phyloP scores from a whole-genome alignment of 2,329 filamentous ascomycete species.

The Colletotrichum sp. region DNA sequence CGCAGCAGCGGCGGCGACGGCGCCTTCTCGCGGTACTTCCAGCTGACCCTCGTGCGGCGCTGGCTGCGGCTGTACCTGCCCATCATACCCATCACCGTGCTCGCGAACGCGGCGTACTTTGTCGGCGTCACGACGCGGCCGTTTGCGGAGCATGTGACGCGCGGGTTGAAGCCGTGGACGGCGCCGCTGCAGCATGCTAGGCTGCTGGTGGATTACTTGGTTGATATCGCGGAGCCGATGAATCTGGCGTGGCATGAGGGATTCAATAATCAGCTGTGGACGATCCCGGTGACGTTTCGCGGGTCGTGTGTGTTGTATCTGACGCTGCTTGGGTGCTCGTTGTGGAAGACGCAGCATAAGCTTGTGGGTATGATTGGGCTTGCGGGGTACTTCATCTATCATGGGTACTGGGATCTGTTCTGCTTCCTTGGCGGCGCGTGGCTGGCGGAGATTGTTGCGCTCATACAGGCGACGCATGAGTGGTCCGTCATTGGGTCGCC shows the following conservation, averaged over 20 bases:
- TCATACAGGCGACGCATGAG: background rate
- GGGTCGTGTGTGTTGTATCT: background rate
- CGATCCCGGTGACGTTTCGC: background rate
- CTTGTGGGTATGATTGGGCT: background rate
- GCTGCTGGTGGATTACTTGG: background rate
- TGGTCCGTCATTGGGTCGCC: background rate
- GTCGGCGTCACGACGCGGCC: background rate
- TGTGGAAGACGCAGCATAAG: background rate
- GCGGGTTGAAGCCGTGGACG: background rate
- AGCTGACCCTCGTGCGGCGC: background rate
- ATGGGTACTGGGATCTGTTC: background rate
- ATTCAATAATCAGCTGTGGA: background rate
- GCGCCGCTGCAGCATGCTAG: background rate
- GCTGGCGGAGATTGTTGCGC: background rate
- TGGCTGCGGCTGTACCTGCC: background rate
- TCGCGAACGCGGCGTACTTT: background rate
- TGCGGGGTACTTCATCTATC: background rate
- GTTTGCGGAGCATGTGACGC: background rate
- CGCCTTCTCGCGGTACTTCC: background rate
- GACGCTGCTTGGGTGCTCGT: background rate
- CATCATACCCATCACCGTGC: background rate
- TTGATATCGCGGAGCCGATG: background rate
- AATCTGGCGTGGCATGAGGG: background rate
- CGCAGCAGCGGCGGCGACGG: background rate
- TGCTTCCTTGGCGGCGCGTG: background rate